These are phyloP conservation scores for Chlamydomonas sphaeroides DNA, from an alignment of 139 green algal species.

Conservation along the genomic window DNA sequence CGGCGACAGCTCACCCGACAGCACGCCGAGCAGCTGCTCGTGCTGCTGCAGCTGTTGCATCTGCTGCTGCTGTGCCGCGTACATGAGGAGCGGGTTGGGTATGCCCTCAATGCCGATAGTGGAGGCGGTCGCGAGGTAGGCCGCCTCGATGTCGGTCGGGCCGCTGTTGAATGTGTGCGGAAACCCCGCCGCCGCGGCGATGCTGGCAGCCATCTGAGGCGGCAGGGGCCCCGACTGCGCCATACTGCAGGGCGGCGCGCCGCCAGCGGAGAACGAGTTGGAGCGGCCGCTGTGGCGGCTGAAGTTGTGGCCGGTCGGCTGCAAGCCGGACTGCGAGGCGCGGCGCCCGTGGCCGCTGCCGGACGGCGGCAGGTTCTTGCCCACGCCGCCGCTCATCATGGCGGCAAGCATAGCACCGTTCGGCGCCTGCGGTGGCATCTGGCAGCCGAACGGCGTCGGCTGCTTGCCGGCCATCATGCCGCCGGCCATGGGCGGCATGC, in stretches of 20 bases:
- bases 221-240: neutral
- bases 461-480: conserved; percentile 6
- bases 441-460: too few species aligned
- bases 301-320: neutral
- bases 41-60: conserved; percentile 32
- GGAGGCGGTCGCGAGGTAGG: conserved; percentile 11
- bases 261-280: conserved; percentile 34
- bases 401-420: neutral
- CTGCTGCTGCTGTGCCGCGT: conserved; percentile 40
- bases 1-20: neutral
- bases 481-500: too few species aligned
- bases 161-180: too few species aligned
- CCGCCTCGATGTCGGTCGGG: neutral
- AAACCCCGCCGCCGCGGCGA: conserved; percentile 34
- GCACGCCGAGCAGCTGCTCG: conserved; percentile 10
- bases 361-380: neutral
- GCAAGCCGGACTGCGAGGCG: conserved; percentile 15
- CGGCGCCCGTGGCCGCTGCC: neutral
- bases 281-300: neutral
- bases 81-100: neutral
- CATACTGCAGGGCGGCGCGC: neutral
- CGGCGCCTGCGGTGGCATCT: too few species aligned
- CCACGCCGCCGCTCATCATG: neutral
- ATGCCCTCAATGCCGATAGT: conserved; percentile 37
- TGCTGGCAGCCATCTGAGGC: conserved; percentile 37